Evolutionary conservation across 164 flowering plant genomes (phyloP).

Genomic region (Magnolia officinalis): DNA sequence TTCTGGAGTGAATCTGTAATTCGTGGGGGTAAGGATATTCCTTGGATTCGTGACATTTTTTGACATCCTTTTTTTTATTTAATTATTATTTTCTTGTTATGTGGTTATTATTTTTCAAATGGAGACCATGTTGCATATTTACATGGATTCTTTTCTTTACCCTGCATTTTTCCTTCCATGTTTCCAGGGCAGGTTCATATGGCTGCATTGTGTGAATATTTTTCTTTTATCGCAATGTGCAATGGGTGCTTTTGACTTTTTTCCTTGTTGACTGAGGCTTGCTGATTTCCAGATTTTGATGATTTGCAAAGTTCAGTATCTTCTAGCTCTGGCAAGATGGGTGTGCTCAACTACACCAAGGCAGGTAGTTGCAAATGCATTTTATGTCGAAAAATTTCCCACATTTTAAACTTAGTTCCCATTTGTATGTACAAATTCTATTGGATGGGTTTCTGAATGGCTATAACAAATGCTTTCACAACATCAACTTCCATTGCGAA

Average conservation of each 20-base stretch:
- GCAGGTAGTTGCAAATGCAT: conserved; percentile 56
- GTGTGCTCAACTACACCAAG: conserved; percentile 61
- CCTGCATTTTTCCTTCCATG: not conserved
- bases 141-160: not conserved
- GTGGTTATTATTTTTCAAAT: not conserved
- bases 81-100: not conserved
- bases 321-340: conserved; percentile 35
- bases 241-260: not conserved
- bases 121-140: not conserved
- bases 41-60: not conserved
- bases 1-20: conserved; percentile 92
- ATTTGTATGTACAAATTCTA: not conserved
- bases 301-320: conserved; percentile 57
- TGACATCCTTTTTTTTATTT: not conserved
- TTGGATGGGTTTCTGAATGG: not conserved
- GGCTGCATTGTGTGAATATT: not conserved
- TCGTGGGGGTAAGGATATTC: conserved; percentile 45
- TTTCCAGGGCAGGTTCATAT: not conserved
- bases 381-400: not conserved
- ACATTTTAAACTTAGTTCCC: not conserved
- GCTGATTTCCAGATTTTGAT: conserved; percentile 52
- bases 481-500: no score
- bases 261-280: not conserved
- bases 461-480: no score
- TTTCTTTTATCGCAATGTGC: not conserved